Conservation (phyloP, 768 basidiomycete species). For the Hydnomerulius pinastri region DNA sequence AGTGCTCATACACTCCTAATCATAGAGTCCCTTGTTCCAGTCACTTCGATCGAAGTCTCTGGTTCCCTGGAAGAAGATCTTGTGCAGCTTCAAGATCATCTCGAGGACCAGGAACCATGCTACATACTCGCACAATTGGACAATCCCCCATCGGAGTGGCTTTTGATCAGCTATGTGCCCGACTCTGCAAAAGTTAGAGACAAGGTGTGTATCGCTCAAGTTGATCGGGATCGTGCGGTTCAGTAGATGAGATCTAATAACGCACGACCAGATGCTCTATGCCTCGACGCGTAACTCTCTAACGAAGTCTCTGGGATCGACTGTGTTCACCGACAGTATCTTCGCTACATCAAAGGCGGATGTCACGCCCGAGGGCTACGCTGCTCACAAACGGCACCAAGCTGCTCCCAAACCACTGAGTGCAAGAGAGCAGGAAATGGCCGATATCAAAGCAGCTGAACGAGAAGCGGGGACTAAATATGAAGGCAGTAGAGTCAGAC, state of each 20-base stretch:
- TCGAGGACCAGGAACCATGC: slow-evolving; percentile 66
- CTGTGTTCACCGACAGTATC: slow-evolving; percentile 69
- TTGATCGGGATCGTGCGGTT: slow-evolving; percentile 1
- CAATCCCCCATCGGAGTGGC: slow-evolving; percentile 63
- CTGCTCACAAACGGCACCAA: slow-evolving; percentile 68
- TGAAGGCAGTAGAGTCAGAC: slow-evolving; percentile 57
- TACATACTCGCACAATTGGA: slow-evolving; percentile 74
- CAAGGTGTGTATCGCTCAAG: slow-evolving; percentile 56
- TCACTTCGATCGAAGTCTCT: slow-evolving; percentile 47
- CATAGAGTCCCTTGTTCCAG: slow-evolving; percentile 69
- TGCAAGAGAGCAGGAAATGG: slow-evolving; percentile 79
- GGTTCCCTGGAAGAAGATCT: slow-evolving; percentile 68
- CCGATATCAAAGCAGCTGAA: slow-evolving; percentile 76
- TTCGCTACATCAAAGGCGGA: slow-evolving; percentile 77
- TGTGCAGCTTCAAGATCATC: slow-evolving; percentile 50
- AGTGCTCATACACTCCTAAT: slow-evolving; percentile 26
- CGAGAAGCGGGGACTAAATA: slow-evolving; percentile 54
- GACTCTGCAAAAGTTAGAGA: slow-evolving; percentile 78
- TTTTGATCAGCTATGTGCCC: slow-evolving; percentile 79
- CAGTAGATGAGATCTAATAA: not conserved
- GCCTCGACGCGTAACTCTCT: slow-evolving; percentile 75
- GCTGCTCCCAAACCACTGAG: slow-evolving; percentile 83
- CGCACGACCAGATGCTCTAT: slow-evolving; percentile 79
- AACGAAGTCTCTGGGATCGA: slow-evolving; percentile 72
- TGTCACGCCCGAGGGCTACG: slow-evolving; percentile 68